phyloP scores from a whole-genome alignment of 371 early-diverging fungal genomes.

The Circinella minor region DNA sequence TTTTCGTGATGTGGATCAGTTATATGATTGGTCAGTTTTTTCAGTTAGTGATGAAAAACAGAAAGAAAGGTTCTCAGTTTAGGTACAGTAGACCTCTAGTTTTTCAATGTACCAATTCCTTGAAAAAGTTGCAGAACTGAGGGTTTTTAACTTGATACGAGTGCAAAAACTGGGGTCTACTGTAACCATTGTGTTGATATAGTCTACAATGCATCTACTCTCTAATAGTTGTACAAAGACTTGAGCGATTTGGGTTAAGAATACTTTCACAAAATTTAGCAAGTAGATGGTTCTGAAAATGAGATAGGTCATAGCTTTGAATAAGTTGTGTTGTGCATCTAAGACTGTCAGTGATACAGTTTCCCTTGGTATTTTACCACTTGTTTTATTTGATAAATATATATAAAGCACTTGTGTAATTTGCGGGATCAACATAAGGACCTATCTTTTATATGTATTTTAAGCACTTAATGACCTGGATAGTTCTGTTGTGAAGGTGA shows the following conservation, averaged over 20 bases:
- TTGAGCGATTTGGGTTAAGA: not conserved
- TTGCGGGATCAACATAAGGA: not conserved
- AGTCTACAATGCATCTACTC: not conserved
- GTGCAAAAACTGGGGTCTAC: too few relatives aligned
- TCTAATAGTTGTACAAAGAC: not conserved
- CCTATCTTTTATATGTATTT: not conserved
- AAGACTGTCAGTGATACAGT: not conserved
- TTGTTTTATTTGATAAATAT: not conserved
- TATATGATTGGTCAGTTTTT: too few relatives aligned
- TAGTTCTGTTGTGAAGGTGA: not conserved
- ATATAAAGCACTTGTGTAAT: not conserved
- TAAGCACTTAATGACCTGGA: not conserved
- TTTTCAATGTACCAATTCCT: too few relatives aligned
- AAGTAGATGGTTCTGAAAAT: not conserved
- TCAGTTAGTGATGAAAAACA: too few relatives aligned
- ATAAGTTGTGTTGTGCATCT: not conserved
- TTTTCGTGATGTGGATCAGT: too few relatives aligned
- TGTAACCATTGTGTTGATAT: not conserved
- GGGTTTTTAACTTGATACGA: too few relatives aligned
- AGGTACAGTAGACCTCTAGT: too few relatives aligned
- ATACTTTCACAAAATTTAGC: not conserved
- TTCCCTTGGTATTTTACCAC: not conserved
- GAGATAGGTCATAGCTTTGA: not conserved
- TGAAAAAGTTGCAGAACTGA: too few relatives aligned
- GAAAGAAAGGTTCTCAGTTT: too few relatives aligned